These are phyloP conservation scores for Pythium brachiatum DNA, from an alignment of 352 stramenopile species.

Conservation along the genomic window DNA sequence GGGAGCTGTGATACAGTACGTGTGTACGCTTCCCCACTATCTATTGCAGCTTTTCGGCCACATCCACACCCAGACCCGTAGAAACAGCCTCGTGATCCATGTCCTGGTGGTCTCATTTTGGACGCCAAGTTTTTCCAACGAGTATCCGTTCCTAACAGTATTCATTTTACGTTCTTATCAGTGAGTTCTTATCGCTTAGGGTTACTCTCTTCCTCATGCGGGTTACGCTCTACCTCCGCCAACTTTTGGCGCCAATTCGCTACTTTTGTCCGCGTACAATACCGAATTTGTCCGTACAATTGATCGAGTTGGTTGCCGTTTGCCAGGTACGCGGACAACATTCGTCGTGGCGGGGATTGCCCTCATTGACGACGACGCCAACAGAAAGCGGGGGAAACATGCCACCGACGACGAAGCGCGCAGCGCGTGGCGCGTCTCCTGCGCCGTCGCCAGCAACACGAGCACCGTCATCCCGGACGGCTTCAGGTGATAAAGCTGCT, in stretches of 20 bases:
- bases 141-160: not conserved
- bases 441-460: not conserved
- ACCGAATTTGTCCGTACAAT: conserved; percentile 16
- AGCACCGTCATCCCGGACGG: not conserved
- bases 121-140: not conserved
- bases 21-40: not conserved
- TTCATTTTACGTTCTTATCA: no score
- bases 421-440: not conserved
- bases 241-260: not conserved
- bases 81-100: no score
- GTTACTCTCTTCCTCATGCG: no score
- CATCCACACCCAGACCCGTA: not conserved
- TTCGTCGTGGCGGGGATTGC: not conserved
- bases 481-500: not conserved
- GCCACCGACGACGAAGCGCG: conserved; percentile 22
- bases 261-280: not conserved
- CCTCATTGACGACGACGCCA: conserved; percentile 11
- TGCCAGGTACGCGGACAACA: conserved; percentile 12
- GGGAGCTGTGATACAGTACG: conserved; percentile 13
- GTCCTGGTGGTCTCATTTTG: not conserved
- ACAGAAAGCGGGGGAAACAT: conserved; percentile 9
- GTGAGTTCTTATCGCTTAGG: not conserved
- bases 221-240: not conserved
- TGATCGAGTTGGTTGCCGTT: conserved; percentile 17
- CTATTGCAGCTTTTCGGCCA: not conserved